Base-by-base conservation (phyloP, 2,329 filamentous ascomycete species). In the Pyricularia grisea region DNA sequence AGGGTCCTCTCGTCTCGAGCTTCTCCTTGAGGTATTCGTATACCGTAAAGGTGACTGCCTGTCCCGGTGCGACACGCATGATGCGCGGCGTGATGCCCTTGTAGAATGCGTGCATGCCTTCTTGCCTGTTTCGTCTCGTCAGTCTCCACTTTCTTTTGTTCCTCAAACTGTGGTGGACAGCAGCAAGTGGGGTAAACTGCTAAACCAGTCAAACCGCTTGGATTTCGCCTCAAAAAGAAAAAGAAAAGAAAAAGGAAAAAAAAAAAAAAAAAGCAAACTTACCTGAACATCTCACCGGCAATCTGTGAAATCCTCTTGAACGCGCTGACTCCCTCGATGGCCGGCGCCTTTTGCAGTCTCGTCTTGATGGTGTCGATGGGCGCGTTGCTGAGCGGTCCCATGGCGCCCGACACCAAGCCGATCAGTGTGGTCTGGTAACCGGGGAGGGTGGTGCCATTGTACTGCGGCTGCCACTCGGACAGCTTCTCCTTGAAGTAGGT, bases 351-450 rank as follows among this genome's bases (percentile, higher is more conserved):
- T 79, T 99, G 95, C 78, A 99, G 82, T 67, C 95, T 85, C 61
- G 95, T 99, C 88, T 99, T 99, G 84, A 99, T 98, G 58, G 95
- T 99, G 77, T 99, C 95, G 77, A 99, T 98, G 27, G 95, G 95
- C 31, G 96, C 95, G 78, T 99, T 99, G 74, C 92, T 95, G 76
- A 99, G 87, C 5, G 95, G 95, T 1, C 95, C 95, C 87, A 99
- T 96, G 71, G 95, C 95, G 74, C 95, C 95, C 68, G 89, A 92
- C 30, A 99, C 90, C 69, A 99, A 85, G 42, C 94, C 95, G 74
- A 98, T 97, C 7, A 94, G 67, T 6, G 93, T 94, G 1, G 95
- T 99, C 81, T 98, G 93, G 81, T 91, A 98, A 68, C 88, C 88
- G 1, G 95, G 94, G 61, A 99, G 83, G 73, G 88, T 88, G 20